Conservation (phyloP, 768 basidiomycete genomes). For the Suillus subluteus region DNA sequence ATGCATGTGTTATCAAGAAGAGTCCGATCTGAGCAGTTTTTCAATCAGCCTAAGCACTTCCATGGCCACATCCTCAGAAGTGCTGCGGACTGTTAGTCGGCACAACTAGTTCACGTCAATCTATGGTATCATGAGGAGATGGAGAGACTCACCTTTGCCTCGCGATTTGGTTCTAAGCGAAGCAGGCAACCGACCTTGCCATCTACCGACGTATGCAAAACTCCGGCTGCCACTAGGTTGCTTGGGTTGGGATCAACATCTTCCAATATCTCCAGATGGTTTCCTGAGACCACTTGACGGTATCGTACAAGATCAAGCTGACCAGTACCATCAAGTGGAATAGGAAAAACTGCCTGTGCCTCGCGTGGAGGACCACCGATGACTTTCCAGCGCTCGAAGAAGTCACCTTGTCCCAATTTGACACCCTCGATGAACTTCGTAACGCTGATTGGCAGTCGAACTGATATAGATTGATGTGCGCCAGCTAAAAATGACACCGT, state of each 20-base stretch:
- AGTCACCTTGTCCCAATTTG: conserved; percentile 78
- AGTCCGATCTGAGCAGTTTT: conserved; percentile 38
- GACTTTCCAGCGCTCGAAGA: conserved; percentile 98
- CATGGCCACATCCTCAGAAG: conserved; percentile 85
- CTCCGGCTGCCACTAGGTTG: conserved; percentile 95
- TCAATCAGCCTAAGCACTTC: conserved; percentile 64
- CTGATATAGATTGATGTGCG: conserved; percentile 81
- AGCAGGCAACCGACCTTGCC: conserved; percentile 97
- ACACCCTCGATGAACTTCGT: conserved; percentile 96
- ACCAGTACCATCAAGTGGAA: conserved; percentile 65
- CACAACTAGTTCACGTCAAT: conserved; percentile 62
- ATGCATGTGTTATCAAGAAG: conserved; percentile 14
- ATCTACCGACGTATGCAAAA: conserved; percentile 86
- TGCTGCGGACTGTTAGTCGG: conserved; percentile 91
- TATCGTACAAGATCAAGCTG: conserved; percentile 78
- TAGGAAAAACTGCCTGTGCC: conserved; percentile 85
- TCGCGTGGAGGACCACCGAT: conserved; percentile 96
- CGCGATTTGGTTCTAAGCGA: conserved; percentile 91
- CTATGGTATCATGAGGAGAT: background rate
- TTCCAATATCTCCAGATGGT: conserved; percentile 74
- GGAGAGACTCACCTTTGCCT: conserved; percentile 76
- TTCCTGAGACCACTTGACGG: conserved; percentile 76
- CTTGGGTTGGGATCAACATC: conserved; percentile 93
- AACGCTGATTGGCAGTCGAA: conserved; percentile 85
- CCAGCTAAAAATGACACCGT: conserved; percentile 92